Evolutionary conservation across 768 basidiomycete species (phyloP).

Genomic region (Cystoderma amianthinum): DNA sequence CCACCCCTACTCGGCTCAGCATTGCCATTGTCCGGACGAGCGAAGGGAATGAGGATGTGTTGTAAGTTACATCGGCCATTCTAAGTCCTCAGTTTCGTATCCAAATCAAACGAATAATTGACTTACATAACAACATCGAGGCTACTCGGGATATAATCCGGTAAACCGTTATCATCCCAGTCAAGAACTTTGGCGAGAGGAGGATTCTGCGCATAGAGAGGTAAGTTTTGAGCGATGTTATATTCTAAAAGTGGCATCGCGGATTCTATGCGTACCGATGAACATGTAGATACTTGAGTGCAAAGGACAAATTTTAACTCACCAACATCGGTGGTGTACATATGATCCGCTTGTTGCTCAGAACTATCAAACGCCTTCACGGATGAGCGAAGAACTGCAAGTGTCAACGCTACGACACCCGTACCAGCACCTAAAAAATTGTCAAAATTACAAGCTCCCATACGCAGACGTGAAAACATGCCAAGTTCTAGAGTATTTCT

Average conservation of each 20-base stretch:
- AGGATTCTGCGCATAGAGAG: slow-evolving; percentile 21
- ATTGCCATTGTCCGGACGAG: slow-evolving; percentile 60
- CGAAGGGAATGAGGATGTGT: slow-evolving; percentile 77
- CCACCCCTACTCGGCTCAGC: slow-evolving; percentile 30
- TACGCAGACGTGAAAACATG: slow-evolving; percentile 17
- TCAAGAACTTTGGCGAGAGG: slow-evolving; percentile 46
- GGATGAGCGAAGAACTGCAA: slow-evolving; percentile 50
- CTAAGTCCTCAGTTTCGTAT: slow-evolving; percentile 26
- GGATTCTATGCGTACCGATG: slow-evolving; percentile 41
- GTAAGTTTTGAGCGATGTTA: slow-evolving; percentile 49
- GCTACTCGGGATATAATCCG: slow-evolving; percentile 32
- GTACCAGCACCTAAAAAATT: slow-evolving; percentile 68
- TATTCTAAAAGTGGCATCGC: slow-evolving; percentile 75
- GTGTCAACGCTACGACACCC: slow-evolving; percentile 68
- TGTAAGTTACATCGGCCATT: slow-evolving; percentile 92
- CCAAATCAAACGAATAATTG: not conserved
- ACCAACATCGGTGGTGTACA: slow-evolving; percentile 68
- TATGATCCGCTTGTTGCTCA: too few species aligned
- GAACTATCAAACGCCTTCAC: too few species aligned
- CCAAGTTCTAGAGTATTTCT: slow-evolving; percentile 66
- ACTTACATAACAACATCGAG: slow-evolving; percentile 71
- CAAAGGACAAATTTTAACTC: slow-evolving; percentile 22
- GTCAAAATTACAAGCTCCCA: slow-evolving; percentile 1
- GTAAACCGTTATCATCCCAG: slow-evolving; percentile 64
- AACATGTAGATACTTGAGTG: too few species aligned